These are phyloP conservation scores for Akanthomyces lecanii DNA, from an alignment of 2,329 filamentous ascomycete genomes.

Conservation along the genomic window DNA sequence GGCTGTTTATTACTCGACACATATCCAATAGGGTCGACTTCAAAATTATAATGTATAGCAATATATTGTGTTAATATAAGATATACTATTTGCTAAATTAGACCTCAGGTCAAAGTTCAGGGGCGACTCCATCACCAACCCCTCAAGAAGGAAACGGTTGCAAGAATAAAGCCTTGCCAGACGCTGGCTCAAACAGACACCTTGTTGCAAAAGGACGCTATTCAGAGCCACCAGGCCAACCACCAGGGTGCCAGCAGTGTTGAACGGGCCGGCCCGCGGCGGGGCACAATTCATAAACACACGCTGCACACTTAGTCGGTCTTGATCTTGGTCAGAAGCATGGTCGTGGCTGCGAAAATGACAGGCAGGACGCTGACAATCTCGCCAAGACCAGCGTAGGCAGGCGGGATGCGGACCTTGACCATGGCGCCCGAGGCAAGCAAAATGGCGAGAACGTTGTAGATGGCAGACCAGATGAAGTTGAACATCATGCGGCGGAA, in stretches of 20 bases:
- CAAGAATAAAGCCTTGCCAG: background rate
- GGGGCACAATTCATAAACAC: background rate
- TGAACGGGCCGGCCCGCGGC: conserved; percentile 1
- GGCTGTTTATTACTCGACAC: background rate
- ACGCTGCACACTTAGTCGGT: background rate
- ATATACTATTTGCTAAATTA: background rate
- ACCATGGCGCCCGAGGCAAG: conserved; percentile 57
- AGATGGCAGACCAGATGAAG: conserved; percentile 57
- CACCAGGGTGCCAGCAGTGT: conserved; percentile 4
- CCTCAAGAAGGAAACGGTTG: background rate
- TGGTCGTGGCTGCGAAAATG: conserved; percentile 35
- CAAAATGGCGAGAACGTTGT: conserved; percentile 59
- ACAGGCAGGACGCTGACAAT: conserved; percentile 62
- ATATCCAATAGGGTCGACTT: too few species aligned
- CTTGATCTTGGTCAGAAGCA: conserved; percentile 25
- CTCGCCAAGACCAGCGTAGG: conserved; percentile 58
- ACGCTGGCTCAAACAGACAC: background rate
- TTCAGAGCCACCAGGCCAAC: background rate
- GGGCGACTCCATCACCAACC: background rate
- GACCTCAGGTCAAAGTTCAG: background rate
- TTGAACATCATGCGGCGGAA: conserved; percentile 52
- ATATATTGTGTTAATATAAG: background rate
- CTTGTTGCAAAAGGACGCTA: conserved; percentile 1
- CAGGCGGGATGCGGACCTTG: conserved; percentile 44
- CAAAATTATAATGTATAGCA: background rate